phyloP scores from a whole-genome alignment of 2,329 filamentous ascomycete species.

The Camptophora hylomeconis region DNA sequence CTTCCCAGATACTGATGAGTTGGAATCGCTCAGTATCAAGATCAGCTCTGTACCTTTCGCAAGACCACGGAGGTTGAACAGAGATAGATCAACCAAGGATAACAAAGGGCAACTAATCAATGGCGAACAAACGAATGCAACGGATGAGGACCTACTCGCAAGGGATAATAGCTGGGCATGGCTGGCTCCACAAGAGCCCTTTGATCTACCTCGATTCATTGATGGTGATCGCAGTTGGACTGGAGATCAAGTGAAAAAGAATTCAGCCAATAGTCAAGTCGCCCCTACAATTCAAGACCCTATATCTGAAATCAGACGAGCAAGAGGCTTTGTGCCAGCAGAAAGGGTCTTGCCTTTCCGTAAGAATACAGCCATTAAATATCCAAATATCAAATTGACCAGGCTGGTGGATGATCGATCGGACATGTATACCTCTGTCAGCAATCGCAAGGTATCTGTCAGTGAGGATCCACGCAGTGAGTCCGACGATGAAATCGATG shows the following conservation, averaged over 20 bases:
- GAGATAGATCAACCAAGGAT: constrained; percentile 1
- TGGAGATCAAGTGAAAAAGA: constrained; percentile 2
- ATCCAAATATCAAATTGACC: constrained; percentile 7
- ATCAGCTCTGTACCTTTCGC: constrained; percentile 3
- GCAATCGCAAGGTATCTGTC: constrained; percentile 12
- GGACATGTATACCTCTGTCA: constrained; percentile 13
- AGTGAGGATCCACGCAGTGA: constrained; percentile 14
- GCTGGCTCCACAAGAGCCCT: constrained; percentile 11
- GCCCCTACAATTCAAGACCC: background rate
- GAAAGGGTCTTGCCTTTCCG: constrained; percentile 12
- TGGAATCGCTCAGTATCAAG: constrained; percentile 9
- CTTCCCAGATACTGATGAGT: constrained; percentile 2
- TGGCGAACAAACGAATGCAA: constrained; percentile 1
- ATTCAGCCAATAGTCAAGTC: background rate
- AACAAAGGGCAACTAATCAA: constrained; percentile 6
- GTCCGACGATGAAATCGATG: constrained; percentile 17
- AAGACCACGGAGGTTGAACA: no score
- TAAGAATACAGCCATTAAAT: constrained; percentile 9
- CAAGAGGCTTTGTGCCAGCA: constrained; percentile 6
- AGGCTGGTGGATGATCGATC: constrained; percentile 5
- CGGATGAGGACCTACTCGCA: no score
- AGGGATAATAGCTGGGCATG: no score
- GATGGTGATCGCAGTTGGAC: constrained; percentile 11
- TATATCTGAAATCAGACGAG: constrained; percentile 1
- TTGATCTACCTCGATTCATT: constrained; percentile 12